Base-by-base conservation (phyloP, 2,329 filamentous ascomycete species). In the Xylaria sp. region DNA sequence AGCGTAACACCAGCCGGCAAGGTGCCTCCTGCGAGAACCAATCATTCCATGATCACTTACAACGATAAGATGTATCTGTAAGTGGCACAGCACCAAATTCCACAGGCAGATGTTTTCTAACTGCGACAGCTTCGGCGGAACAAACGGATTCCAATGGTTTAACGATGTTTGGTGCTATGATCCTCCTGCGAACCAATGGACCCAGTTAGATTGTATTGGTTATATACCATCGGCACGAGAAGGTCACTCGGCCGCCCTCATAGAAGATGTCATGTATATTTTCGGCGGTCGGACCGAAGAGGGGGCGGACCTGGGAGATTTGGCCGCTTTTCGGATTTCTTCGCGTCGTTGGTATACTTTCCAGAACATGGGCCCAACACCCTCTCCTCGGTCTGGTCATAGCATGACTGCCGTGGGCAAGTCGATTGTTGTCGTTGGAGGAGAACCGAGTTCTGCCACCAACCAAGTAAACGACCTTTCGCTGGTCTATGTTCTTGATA, bases 111-210 rank as follows among this genome's bases (percentile, higher is more conserved):
- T 21, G 9, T 59, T 39, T 62, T 45, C 67, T 69, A 24, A 67
- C 42, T 36, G 6, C 24, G 47, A 30, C 73, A 96, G 92, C n/a
- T 99, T 99, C 78, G 96, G 96, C 74, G 96, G 96, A 70, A 99
- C 96, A 1, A 97, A 99, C 78, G 96, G 96, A 48, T 89, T 94
- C 64, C 90, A 93, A 76, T 99, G 96, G 97, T 99, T 98, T 83
- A 99, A 98, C 79, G 96, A 99, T 78, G 96, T 99, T 56, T 99
- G 96, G 96, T 93, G 91, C 61, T 99, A 96, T 79, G 95, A 98
- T 75, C 92, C 94, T 7, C 86, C 89, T 64, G 83, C 88, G 54
- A 98, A 98, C 79, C 83, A 86, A 64, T 99, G 96, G 96, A 83
- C 89, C 9, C 92, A 97, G 78, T 86, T 97, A 64, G 95, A 98